These are phyloP conservation scores for Paecilomyces formosus DNA, from an alignment of 2,329 filamentous ascomycete genomes.

Conservation along the genomic window DNA sequence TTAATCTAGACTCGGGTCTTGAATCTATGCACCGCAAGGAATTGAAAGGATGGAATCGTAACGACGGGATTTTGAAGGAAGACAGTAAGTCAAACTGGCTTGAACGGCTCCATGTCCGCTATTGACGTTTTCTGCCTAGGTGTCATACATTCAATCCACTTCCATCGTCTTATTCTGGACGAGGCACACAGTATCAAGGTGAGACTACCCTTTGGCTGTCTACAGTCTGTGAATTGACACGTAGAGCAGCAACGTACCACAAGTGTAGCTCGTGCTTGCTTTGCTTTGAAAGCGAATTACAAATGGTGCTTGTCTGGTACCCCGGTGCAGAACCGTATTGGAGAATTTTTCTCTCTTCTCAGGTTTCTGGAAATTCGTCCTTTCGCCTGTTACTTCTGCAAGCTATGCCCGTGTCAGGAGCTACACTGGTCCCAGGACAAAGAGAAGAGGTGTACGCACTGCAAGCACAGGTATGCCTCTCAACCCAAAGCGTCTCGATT, in stretches of 20 bases:
- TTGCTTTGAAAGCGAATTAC: slow-evolving; percentile 77
- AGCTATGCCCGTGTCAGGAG: slow-evolving; percentile 69
- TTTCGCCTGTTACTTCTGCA: slow-evolving; percentile 92
- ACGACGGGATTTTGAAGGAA: slow-evolving; percentile 73
- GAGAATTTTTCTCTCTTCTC: slow-evolving; percentile 91
- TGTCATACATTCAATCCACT: slow-evolving; percentile 75
- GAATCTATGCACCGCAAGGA: slow-evolving; percentile 92
- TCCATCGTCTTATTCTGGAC: slow-evolving; percentile 87
- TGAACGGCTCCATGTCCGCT: not conserved
- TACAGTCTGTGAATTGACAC: slow-evolving; percentile 1
- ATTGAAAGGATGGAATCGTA: slow-evolving; percentile 78
- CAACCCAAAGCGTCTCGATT: slow-evolving; percentile 5
- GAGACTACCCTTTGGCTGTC: slow-evolving; percentile 6
- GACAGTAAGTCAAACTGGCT: slow-evolving; percentile 37
- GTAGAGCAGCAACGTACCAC: slow-evolving; percentile 55
- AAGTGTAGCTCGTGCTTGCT: slow-evolving; percentile 90
- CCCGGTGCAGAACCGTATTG: slow-evolving; percentile 92
- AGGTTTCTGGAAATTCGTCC: slow-evolving; percentile 84
- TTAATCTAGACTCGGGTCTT: slow-evolving; percentile 49
- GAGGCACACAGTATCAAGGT: slow-evolving; percentile 92
- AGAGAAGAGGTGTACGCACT: slow-evolving; percentile 62
- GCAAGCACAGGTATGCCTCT: slow-evolving; percentile 47
- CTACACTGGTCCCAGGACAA: slow-evolving; percentile 77
- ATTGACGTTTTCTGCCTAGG: slow-evolving; percentile 36
- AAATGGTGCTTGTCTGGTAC: slow-evolving; percentile 96